Percentiles rank a stretch among this genome's conserved stretches.
Evolutionary conservation across 2,329 filamentous ascomycete genomes (phyloP).

Genomic region (Talaromyces sp.): DNA sequence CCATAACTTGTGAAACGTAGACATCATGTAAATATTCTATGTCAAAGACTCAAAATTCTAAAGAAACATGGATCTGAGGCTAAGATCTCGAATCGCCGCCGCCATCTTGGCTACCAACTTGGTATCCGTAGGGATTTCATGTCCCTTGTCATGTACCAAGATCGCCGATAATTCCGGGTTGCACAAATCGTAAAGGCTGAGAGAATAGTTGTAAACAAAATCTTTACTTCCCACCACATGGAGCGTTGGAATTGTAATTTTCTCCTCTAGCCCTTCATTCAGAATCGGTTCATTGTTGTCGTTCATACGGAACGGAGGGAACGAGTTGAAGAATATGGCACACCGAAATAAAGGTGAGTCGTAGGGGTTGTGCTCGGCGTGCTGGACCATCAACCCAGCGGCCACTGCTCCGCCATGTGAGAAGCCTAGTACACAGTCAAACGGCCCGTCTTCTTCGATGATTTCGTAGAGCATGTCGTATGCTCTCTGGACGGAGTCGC

Average conservation of each 20-base stretch:
- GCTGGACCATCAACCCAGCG: constrained; percentile 36
- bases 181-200: constrained; percentile 29
- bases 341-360: constrained; percentile 40
- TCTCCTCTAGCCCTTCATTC: constrained; percentile 28
- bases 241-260: constrained; percentile 30
- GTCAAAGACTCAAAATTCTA: not conserved
- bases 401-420: constrained; percentile 44
- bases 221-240: constrained; percentile 29
- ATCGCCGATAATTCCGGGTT: constrained; percentile 25
- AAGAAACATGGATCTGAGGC: not conserved
- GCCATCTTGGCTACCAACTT: constrained; percentile 24
- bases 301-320: constrained; percentile 33
- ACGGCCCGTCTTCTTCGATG: constrained; percentile 39
- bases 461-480: constrained; percentile 33
- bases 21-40: not conserved
- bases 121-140: constrained; percentile 30
- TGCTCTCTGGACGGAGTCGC: constrained; percentile 26
- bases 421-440: constrained; percentile 45
- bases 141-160: constrained; percentile 29
- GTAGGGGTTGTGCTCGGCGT: constrained; percentile 31
- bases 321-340: constrained; percentile 39
- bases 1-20: not conserved
- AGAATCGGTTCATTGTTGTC: constrained; percentile 22
- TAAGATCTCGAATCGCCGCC: not conserved
- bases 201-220: constrained; percentile 28